These are phyloP conservation scores for Tuber calosporum DNA, from an alignment of 495 filamentous ascomycete genomes.

Conservation along the genomic window DNA sequence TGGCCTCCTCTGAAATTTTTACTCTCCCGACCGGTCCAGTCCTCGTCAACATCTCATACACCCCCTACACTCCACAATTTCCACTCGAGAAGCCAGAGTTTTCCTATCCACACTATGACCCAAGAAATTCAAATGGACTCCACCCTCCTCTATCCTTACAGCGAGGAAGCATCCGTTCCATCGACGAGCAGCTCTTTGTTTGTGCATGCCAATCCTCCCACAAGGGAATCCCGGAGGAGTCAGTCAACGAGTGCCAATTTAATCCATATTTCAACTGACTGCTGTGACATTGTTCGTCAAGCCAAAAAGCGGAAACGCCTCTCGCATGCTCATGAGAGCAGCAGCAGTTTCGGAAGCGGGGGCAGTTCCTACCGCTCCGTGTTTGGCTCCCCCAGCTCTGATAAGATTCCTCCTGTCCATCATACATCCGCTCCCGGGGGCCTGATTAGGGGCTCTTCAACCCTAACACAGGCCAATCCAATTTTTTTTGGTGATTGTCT, in stretches of 20 bases:
- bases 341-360: not conserved
- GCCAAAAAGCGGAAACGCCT: not conserved
- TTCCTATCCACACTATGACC: conserved; percentile 2
- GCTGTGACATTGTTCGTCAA: not conserved
- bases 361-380: conserved; percentile 15
- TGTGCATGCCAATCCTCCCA: not conserved
- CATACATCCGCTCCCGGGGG: not conserved
- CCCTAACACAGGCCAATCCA: not conserved
- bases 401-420: not conserved
- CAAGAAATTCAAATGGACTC: conserved; percentile 14
- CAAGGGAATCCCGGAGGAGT: not conserved
- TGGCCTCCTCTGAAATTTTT: conserved; percentile 12
- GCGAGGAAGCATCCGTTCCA: conserved; percentile 1
- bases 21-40: conserved; percentile 6
- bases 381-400: conserved; percentile 10
- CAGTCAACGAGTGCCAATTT: not conserved
- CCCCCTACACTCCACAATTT: not conserved
- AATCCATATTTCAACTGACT: not conserved
- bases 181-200: not conserved
- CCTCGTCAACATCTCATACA: not conserved
- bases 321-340: not conserved
- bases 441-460: not conserved
- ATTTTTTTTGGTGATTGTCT: not conserved
- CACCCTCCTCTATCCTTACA: conserved; percentile 1
- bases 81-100: conserved; percentile 3